A percentile compares a stretch with the other conserved stretches of the same genome.
Evolutionary conservation across 2,329 filamentous ascomycete genomes (phyloP).

Genomic region (Aureobasidium lini): DNA sequence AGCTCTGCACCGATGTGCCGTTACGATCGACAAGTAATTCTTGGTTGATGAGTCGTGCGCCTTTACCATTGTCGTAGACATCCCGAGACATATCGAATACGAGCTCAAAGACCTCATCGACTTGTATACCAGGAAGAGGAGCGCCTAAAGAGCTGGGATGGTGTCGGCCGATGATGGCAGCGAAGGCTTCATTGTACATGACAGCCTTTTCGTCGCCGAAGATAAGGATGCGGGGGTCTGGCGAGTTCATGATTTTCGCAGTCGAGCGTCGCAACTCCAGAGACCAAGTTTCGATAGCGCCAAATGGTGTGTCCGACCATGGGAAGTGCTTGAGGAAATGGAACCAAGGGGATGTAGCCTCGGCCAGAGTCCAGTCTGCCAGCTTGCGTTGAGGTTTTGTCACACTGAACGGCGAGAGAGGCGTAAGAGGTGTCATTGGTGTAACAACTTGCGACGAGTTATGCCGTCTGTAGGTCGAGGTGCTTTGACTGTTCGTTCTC

Average conservation of each 20-base stretch:
- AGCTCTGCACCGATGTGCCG: slow-evolving; percentile 24
- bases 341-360: not conserved
- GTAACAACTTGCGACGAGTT: not conserved
- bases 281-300: slow-evolving; percentile 11
- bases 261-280: slow-evolving; percentile 2
- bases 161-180: slow-evolving; percentile 16
- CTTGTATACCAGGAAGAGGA: not conserved
- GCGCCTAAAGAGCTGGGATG: slow-evolving; percentile 10
- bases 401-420: not conserved
- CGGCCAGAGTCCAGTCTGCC: not conserved
- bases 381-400: not conserved
- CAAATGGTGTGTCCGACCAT: slow-evolving; percentile 10
- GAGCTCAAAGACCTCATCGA: not conserved
- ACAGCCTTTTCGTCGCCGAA: slow-evolving; percentile 14
- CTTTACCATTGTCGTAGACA: slow-evolving; percentile 20
- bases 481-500: not conserved
- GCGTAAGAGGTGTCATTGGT: not conserved
- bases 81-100: slow-evolving; percentile 2
- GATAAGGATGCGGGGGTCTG: slow-evolving; percentile 7
- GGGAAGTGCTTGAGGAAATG: slow-evolving; percentile 4
- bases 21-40: slow-evolving; percentile 21
- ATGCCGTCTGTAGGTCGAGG: not conserved
- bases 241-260: slow-evolving; percentile 4
- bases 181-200: slow-evolving; percentile 21
- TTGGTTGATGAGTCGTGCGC: slow-evolving; percentile 16